Evolutionary conservation across 208 protist species (phyloP).

Genomic region (Crithidia brevicula): DNA sequence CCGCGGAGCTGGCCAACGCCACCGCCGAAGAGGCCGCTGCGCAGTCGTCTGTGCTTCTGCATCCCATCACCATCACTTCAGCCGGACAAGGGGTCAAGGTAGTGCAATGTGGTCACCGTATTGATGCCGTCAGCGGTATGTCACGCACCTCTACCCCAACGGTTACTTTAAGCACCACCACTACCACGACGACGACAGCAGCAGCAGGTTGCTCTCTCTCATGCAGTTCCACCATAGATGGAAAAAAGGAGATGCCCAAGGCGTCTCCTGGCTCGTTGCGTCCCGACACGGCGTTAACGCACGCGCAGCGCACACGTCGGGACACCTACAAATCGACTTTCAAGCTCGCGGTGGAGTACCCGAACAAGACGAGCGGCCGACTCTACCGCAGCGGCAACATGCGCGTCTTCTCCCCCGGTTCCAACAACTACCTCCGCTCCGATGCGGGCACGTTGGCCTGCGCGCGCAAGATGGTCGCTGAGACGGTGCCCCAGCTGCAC

Average conservation of each 20-base stretch:
- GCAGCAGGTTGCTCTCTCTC: too few species aligned
- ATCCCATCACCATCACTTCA: too few species aligned
- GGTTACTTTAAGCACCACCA: not conserved
- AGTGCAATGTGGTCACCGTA: too few species aligned
- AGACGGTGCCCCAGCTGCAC: conserved; percentile 51
- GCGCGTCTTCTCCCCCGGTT: conserved; percentile 50
- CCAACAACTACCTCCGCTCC: conserved; percentile 50
- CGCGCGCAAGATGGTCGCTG: conserved; percentile 42
- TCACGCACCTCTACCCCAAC: conserved; percentile 1
- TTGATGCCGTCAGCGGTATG: too few species aligned
- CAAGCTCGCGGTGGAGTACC: conserved; percentile 26
- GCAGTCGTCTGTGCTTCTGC: not conserved
- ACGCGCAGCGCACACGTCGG: conserved; percentile 6
- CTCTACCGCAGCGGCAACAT: conserved; percentile 52
- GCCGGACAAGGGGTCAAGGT: too few species aligned
- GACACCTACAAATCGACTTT: conserved; percentile 20
- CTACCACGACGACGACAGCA: not conserved
- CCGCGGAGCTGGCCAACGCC: conserved; percentile 10
- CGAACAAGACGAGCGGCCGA: conserved; percentile 27
- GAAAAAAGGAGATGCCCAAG: not conserved
- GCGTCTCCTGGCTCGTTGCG: not conserved
- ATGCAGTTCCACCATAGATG: too few species aligned
- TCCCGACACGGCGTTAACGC: conserved; percentile 5
- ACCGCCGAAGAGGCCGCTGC: not conserved
- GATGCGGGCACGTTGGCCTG: conserved; percentile 47